These are phyloP conservation scores for Chamaenerion angustifolium DNA, from an alignment of 345 rosid genomes.

Conservation along the genomic window DNA sequence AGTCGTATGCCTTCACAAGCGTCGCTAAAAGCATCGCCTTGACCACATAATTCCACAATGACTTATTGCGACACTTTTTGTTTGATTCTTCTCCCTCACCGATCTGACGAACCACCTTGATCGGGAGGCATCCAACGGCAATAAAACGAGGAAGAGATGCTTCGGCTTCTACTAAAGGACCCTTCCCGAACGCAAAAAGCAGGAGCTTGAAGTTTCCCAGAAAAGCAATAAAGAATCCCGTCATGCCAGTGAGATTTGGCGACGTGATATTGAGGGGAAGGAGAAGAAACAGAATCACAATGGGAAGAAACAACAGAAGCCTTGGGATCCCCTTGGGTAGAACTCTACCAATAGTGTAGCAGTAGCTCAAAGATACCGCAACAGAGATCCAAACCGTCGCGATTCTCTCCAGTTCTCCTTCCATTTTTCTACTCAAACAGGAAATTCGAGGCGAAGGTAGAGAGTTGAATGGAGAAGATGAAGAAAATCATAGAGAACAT, in stretches of 20 bases:
- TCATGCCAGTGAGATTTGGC: conserved; percentile 8
- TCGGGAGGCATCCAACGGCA: conserved; percentile 39
- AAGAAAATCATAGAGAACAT: too few relatives aligned
- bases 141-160: conserved; percentile 28
- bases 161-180: conserved; percentile 12
- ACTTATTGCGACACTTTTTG: neutral
- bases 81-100: neutral
- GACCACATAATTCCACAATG: conserved; percentile 15
- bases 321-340: neutral
- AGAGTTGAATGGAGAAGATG: too few relatives aligned
- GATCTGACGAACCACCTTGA: conserved; percentile 22
- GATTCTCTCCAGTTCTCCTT: too few relatives aligned
- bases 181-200: conserved; percentile 19
- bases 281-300: conserved; percentile 15
- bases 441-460: too few relatives aligned
- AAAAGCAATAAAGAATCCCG: conserved; percentile 17
- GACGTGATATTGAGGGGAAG: conserved; percentile 16
- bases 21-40: conserved; percentile 22
- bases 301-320: conserved; percentile 13
- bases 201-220: conserved; percentile 21
- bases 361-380: too few relatives aligned
- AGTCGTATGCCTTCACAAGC: conserved; percentile 12
- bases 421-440: too few relatives aligned
- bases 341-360: too few relatives aligned
- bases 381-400: too few relatives aligned